Base-by-base conservation (phyloP, 2,329 filamentous ascomycete genomes). In the Anthostomella pinea region DNA sequence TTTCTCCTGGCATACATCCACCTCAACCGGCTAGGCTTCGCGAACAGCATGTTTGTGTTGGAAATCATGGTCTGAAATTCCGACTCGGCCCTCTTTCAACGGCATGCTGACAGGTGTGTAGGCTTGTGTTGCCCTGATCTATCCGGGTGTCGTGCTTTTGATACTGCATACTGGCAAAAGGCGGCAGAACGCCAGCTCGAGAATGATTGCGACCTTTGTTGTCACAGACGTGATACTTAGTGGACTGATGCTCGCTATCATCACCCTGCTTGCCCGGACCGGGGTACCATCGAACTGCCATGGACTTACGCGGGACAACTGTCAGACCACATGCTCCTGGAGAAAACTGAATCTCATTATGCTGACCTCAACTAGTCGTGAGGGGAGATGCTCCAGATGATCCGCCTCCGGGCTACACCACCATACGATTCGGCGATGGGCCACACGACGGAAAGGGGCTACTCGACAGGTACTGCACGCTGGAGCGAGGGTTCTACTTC, bases 281-380 rank as follows among this genome's bases (percentile, higher is more conserved):
- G 63, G 63, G 6, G 46, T 66, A 3, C 64, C 64, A 0, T 37
- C 48, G 0, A 52, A 63, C 33, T 67, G 64, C 20, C 46, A 41
- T 14, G 61, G 63, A 18, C 38, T 66, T 26, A 60, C 57, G 17
- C 40, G 33, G 17, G 13, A 18, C 16, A 39, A 57, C 38, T 43
- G 49, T 54, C 40, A 39, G 43, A 37, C 25, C 18, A 29, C n/a
- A 18, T 29, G 10, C 15, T 8, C 18, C 15, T 18, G 22, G 18
- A 9, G 28, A 28, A 8, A 16, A 29, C 28, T 26, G 7, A 17
- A 37, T 27, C 33, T 45, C 8, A 46, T 29, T 17, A n/a, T n/a
- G n/a, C n/a, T n/a, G n/a, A n/a, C n/a, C 19, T 26, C 25, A 27
- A 8, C 11, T 14, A 37, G 33, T 23, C n/a, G 41, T 41, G 25